These are phyloP conservation scores for Syzygium oleosum DNA, from an alignment of 345 rosid species.

Conservation along the genomic window DNA sequence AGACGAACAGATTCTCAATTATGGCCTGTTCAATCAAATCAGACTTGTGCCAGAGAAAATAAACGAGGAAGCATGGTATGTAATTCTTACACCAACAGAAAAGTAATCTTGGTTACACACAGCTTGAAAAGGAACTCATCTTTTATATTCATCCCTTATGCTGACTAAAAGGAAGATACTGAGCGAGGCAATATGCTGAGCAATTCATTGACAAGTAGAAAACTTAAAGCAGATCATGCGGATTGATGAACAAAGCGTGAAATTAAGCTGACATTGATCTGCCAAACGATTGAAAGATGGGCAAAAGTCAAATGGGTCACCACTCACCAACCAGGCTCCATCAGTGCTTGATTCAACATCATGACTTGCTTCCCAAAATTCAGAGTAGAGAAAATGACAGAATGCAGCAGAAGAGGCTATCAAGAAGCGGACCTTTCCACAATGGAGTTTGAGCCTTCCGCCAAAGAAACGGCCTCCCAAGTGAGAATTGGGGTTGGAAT, in stretches of 20 bases:
- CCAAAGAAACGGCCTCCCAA: not conserved
- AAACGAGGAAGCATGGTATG: not conserved
- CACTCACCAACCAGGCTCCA: not conserved
- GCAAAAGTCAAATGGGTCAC: not conserved
- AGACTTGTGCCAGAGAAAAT: not conserved
- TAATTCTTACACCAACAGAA: not conserved
- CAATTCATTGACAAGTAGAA: not conserved
- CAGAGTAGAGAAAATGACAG: not conserved
- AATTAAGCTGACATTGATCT: not conserved
- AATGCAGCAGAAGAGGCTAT: not conserved
- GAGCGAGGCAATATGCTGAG: not conserved
- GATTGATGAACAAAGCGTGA: not conserved
- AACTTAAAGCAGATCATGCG: not conserved
- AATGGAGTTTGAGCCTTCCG: not conserved
- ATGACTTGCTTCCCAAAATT: not conserved
- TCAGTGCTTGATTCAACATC: not conserved
- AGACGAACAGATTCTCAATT: not conserved
- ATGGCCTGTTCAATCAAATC: not conserved
- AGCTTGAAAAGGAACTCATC: not conserved
- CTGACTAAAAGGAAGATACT: not conserved
- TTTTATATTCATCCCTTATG: not conserved
- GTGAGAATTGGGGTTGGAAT: not conserved
- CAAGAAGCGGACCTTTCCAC: not conserved
- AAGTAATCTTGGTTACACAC: not conserved
- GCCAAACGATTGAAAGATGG: not conserved